phyloP scores from a whole-genome alignment of 2,329 filamentous ascomycete species.

The Hypoxylon sp. region DNA sequence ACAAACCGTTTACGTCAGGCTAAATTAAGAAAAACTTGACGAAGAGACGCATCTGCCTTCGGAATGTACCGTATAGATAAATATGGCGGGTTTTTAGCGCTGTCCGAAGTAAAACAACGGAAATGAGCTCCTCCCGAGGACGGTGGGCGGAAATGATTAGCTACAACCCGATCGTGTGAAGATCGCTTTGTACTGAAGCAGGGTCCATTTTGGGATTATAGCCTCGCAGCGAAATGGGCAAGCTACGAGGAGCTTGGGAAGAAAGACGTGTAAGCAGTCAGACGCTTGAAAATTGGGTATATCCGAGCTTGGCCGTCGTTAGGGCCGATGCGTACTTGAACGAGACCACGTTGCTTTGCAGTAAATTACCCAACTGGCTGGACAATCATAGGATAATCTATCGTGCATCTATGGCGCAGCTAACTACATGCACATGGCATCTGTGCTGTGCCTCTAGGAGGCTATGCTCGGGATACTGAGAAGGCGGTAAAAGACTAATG shows the following conservation, averaged over 20 bases:
- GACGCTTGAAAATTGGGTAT: constrained; percentile 26
- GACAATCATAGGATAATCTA: constrained; percentile 25
- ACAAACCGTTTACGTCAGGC: constrained; percentile 18
- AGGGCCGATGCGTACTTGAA: constrained; percentile 11
- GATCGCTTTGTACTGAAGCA: constrained; percentile 24
- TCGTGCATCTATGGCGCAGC: constrained; percentile 24
- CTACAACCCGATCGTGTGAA: constrained; percentile 24
- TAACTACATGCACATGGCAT: constrained; percentile 27
- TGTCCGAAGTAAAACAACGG: constrained; percentile 40
- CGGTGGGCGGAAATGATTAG: constrained; percentile 22
- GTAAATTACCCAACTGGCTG: constrained; percentile 15
- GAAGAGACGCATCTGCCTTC: constrained; percentile 6
- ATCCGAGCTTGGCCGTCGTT: constrained; percentile 19
- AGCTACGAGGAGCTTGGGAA: background rate
- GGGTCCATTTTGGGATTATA: constrained; percentile 22
- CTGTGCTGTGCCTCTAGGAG: constrained; percentile 26
- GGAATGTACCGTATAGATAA: constrained; percentile 32
- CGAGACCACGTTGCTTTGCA: constrained; percentile 37
- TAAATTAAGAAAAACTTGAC: constrained; percentile 22
- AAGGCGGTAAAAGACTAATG: constrained; percentile 24
- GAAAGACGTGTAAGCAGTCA: background rate
- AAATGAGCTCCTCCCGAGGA: constrained; percentile 40
- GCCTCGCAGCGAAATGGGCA: constrained; percentile 30
- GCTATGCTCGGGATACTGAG: constrained; percentile 21
- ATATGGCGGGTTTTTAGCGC: constrained; percentile 33